Percentiles rank a stretch among this genome's conserved stretches.
Conservation (phyloP, 2,329 filamentous ascomycete species). For the Sclerotinia minor region DNA sequence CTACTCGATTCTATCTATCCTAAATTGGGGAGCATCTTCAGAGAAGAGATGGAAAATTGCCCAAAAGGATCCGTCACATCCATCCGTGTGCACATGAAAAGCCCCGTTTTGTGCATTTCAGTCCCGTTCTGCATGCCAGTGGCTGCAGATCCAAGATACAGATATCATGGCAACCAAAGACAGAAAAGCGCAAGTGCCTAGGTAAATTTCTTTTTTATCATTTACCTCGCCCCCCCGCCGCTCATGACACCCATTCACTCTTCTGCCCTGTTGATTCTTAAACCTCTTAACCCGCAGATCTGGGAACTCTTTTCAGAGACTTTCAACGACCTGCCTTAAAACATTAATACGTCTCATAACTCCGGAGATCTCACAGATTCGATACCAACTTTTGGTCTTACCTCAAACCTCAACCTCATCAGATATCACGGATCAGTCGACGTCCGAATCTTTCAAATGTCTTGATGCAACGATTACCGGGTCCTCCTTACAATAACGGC, state of each 20-base stretch:
- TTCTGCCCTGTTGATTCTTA: constrained; percentile 24
- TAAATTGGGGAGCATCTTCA: not conserved
- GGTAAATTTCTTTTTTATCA: not conserved
- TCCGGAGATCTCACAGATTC: constrained; percentile 14
- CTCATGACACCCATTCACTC: constrained; percentile 17
- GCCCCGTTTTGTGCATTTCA: constrained; percentile 12
- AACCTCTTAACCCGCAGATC: constrained; percentile 22
- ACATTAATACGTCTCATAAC: constrained; percentile 20
- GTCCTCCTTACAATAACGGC: not conserved
- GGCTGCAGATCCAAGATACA: constrained; percentile 10
- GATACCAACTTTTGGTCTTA: not conserved
- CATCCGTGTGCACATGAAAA: not conserved
- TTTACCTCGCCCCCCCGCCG: constrained; percentile 7
- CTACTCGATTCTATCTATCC: not conserved
- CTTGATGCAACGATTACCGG: constrained; percentile 18
- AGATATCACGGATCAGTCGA: constrained; percentile 22
- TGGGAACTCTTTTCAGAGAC: constrained; percentile 2
- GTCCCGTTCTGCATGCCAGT: constrained; percentile 2
- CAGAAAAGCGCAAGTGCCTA: not conserved
- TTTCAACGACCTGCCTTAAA: constrained; percentile 21
- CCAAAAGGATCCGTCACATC: not conserved
- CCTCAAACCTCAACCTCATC: constrained; percentile 19
- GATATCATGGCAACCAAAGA: constrained; percentile 11
- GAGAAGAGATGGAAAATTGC: not conserved
- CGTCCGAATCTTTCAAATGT: constrained; percentile 11